Evolutionary conservation across 2,329 filamentous ascomycete genomes (phyloP), one percentile per base, ranked within the genome.

Genomic region (Lecanoromycetidae sp.): DNA sequence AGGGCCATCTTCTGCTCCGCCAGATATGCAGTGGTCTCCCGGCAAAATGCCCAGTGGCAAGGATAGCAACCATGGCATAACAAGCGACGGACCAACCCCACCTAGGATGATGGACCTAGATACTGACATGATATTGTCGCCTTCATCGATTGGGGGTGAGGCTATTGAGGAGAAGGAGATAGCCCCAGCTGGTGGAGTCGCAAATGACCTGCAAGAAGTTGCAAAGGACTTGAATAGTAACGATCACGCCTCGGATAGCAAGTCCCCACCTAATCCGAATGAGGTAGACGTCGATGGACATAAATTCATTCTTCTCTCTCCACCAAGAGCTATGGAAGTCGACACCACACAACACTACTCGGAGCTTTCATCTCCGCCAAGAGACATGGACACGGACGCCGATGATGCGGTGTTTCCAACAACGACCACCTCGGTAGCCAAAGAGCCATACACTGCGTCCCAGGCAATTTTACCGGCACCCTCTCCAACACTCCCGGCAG

Each of bases 1-100:
- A 12, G 53, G 53, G 10, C 53, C 53, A 3, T 51, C 48, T 20
- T 53, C 53, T 19, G 53, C 53, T n/a, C 53, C 53, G 27, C 48
- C 51, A 37, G 33, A 53, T 39, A 43, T 50, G 45, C 49, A 47
- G 50, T 52, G 41, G 51, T 45, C 44, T 30, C 45, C 48, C 22
- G 39, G 25, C 20, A 25, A 41, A 27, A 34, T 9, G n/a, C 20
- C 32, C 15, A 27, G 29, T 41, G 23, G 29, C 12, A 29, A 7
- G 13, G 26, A 32, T 29, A 23, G 4, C 3, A 19, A 36, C 6
- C n/a, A 4, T 13, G 22, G 13, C 9, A 9, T 3, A 13, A 15
- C 22, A n/a, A 8, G 9, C 13, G 15, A 13, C 8, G 12, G 22
- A 9, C 20, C 35, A 44, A 15, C 34, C 13, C 41, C 29, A 20